Percentiles rank a stretch among this genome's conserved stretches.
Evolutionary conservation across 1,139 yeast genomes (phyloP).

Genomic region (Meyerozyma sp.): DNA sequence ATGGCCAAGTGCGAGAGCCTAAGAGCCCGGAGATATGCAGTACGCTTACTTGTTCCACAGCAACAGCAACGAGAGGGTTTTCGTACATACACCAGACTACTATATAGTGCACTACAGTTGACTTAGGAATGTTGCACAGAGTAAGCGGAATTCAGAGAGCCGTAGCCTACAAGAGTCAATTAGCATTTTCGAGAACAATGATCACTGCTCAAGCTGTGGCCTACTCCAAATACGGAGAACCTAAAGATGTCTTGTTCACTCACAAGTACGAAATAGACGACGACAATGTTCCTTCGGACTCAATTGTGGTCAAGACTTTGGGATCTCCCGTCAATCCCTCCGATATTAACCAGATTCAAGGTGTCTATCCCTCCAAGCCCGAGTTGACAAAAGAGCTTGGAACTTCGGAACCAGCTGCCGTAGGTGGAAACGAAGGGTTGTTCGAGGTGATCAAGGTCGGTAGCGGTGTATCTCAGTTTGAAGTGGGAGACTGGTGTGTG

Average conservation of each 20-base stretch:
- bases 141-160: neutral
- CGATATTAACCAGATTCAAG: slow-evolving; percentile 84
- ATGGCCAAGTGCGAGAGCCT: no score
- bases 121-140: no score
- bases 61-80: no score
- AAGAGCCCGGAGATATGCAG: no score
- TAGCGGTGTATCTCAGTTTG: slow-evolving; percentile 37
- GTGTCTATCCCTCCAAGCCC: slow-evolving; percentile 89
- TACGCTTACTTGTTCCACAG: no score
- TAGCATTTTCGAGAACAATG: slow-evolving; percentile 25
- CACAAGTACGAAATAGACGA: slow-evolving; percentile 50
- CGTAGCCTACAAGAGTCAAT: neutral
- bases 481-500: slow-evolving; percentile 84
- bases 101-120: no score
- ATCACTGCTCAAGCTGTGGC: slow-evolving; percentile 55
- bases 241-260: slow-evolving; percentile 48
- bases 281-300: slow-evolving; percentile 31
- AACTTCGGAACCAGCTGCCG: slow-evolving; percentile 59
- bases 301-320: slow-evolving; percentile 55
- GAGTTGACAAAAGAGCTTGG: slow-evolving; percentile 44
- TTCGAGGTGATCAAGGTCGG: slow-evolving; percentile 80
- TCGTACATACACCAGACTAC: no score
- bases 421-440: slow-evolving; percentile 92
- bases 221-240: slow-evolving; percentile 56
- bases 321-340: slow-evolving; percentile 95